Evolutionary conservation across 2,329 filamentous ascomycete species (phyloP), one percentile per base, ranked within the genome.

Genomic region (Diaporthe amygdali): DNA sequence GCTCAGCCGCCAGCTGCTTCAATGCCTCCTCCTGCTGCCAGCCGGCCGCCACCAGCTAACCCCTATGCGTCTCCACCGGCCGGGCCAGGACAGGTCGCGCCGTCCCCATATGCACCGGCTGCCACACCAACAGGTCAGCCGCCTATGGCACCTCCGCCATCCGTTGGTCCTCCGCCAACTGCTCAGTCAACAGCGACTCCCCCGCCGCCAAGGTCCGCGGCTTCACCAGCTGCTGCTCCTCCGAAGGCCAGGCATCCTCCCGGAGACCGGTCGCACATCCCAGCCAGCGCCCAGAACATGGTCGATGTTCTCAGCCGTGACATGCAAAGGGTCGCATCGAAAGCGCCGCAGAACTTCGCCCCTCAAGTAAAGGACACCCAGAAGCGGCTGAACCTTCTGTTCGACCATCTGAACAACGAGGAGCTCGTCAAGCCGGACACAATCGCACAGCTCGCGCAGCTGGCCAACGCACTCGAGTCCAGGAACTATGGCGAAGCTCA

Each of bases 381-480:
- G 80, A 97, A 97, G 84, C 91, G 96, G 34, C 88, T 99, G 71
- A 94, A 93, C 77, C 91, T 98, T 63, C 86, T 99, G n/a, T 98
- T 98, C 80, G 96, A 99, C 79, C 95, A 98, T 81, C 87, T 99
- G 56, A 99, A 98, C 87, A 98, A 98, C 75, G 93, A 95, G 78
- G 95, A 98, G 78, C 86, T 98, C 49, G 86, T 98, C 68, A 93
- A 93, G 83, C 89, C 93, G 2, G 92, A 93, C 77, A 98, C 93
- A 0, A 89, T 95, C 63, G 86, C 89, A 72, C 86, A 91, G 78
- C 85, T 95, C 76, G 85, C 86, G 10, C 84, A 90, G 76, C 83
- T 95, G 37, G 88, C 93, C 10, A 84, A 89, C 73, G 90, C 92
- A 32, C 81, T 97, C 68, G 89, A 93, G 76, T 81, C 84, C 69